Evolutionary conservation across 352 stramenopile genomes (phyloP), one percentile per base, ranked within the genome.

Genomic region (Phytophthora quininea): DNA sequence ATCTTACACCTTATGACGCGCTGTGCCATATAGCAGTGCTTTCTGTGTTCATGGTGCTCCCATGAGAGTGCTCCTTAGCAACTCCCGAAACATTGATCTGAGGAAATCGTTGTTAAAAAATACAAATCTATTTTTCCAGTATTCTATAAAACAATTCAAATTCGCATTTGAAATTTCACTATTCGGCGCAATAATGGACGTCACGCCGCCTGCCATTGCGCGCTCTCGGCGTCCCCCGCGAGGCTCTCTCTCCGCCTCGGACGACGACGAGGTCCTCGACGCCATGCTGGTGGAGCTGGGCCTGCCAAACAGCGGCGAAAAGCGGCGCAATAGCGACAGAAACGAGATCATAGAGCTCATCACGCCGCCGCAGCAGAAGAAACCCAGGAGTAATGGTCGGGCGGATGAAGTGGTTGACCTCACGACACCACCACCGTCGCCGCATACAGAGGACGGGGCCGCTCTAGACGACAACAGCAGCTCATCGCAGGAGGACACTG

Each of bases 271-370:
- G 1, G 50, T 50, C 11, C 30, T 82, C 48, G 74, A 82, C 47
- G 57, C 60, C 5, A 67, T 82, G 60, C 74, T 82, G 19, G 38
- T 69, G 32, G 60, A 79, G 58, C 40, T 82, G 33, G 71, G 74
- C 12, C 75, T 82, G 38, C 67, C 74, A 1, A 15, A 37, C 24
- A 60, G 54, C 33, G 45, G 51, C 46, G 54, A 73, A 53, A 73
- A 62, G 47, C 54, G 40, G 35, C 37, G 35, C 27, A 60, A 40
- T 32, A 47, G 38, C 27, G 58, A 33, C 29, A 51, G 37, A 24
- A 58, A 51, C 4, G 58, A 80, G 38, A 65, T 86, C 15, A 86
- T 86, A 35, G 75, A 86, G 53, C 70, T 86, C 30, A 67, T 78
- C 9, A 79, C 77, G 14, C 77, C 77, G 12, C 76, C 77, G 8